Evolutionary conservation across 805 yeast species (phyloP), one percentile per base, ranked within the genome.

Genomic region (Cyberlindnera suaveolens): DNA sequence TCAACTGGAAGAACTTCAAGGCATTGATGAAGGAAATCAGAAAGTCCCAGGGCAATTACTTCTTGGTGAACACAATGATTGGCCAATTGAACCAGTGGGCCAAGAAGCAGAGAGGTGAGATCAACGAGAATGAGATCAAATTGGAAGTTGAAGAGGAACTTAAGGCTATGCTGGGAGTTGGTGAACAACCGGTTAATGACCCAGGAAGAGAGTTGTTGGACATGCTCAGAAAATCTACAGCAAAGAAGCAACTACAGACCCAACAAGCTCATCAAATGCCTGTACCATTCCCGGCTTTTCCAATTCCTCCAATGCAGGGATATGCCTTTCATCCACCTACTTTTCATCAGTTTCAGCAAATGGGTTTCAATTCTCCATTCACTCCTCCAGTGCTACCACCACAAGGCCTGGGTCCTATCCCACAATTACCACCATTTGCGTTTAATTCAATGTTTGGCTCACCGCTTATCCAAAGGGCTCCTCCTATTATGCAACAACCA

Each of bases 131-230:
- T 41, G 78, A 79, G 53, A 63, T 82, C 61, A 81, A 77, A 67
- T 61, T 66, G 36, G 71, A 74, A 46, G 90, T 86, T 3, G 88
- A 85, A 54, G 58, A 70, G 14, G 79, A 76, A 58, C 71, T 85
- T 69, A 84, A 83, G 65, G 61, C 67, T 14, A 66, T 82, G 48
- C 67, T 85, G 54, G 89, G 88, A 35, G 67, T 85, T 35, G 72
- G 73, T 34, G 61, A 54, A 45, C 53, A 61, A 43, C 49, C 64
- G 46, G 46, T 30, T 13, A 29, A 18, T n/a, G 91, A 84, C 61
- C 88, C 89, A 1, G 93, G 93, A 30, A 80, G 91, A 69, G 91
- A 82, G 41, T 61, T 85, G 44, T 71, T 85, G 54, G 77, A 82
- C 48, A 72, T 83, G 59, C 67, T 85, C 46, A 78, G 75, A 49